Evolutionary conservation across 805 yeast species (phyloP).

Genomic region (Torulaspora maleeae): DNA sequence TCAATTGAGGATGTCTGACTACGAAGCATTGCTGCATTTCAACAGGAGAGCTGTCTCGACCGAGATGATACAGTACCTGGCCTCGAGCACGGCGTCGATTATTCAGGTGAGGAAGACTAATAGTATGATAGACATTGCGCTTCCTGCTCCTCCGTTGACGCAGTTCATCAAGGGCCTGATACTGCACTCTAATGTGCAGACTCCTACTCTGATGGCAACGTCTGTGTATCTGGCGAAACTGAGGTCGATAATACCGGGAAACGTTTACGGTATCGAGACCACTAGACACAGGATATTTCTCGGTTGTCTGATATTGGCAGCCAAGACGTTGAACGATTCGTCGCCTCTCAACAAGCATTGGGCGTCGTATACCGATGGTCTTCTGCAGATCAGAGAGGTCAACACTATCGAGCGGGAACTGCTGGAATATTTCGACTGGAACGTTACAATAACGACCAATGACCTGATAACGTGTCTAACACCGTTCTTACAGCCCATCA

Average conservation of each 20-base stretch:
- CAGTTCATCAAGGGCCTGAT: slow-evolving; percentile 70
- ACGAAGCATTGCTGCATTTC: slow-evolving; percentile 30
- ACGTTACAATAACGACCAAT: slow-evolving; percentile 60
- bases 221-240: slow-evolving; percentile 77
- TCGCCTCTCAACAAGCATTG: slow-evolving; percentile 95
- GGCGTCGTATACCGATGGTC: slow-evolving; percentile 88
- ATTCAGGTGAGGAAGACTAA: slow-evolving; percentile 24
- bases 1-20: slow-evolving; percentile 20
- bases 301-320: slow-evolving; percentile 86
- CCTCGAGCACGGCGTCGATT: slow-evolving; percentile 28
- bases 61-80: slow-evolving; percentile 31
- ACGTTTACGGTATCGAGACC: slow-evolving; percentile 87
- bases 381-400: slow-evolving; percentile 70
- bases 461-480: slow-evolving; percentile 68
- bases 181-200: slow-evolving; percentile 82
- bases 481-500: slow-evolving; percentile 74
- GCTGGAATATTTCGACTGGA: slow-evolving; percentile 80
- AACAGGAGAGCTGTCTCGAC: slow-evolving; percentile 26
- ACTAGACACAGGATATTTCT: slow-evolving; percentile 90
- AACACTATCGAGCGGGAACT: slow-evolving; percentile 90
- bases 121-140: slow-evolving; percentile 12
- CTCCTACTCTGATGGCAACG: slow-evolving; percentile 92
- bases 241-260: slow-evolving; percentile 72
- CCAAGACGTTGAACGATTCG: slow-evolving; percentile 87
- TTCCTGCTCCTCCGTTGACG: slow-evolving; percentile 43